phyloP scores from a whole-genome alignment of 371 early-diverging fungal species.

The Saksenaea oblongispora region DNA sequence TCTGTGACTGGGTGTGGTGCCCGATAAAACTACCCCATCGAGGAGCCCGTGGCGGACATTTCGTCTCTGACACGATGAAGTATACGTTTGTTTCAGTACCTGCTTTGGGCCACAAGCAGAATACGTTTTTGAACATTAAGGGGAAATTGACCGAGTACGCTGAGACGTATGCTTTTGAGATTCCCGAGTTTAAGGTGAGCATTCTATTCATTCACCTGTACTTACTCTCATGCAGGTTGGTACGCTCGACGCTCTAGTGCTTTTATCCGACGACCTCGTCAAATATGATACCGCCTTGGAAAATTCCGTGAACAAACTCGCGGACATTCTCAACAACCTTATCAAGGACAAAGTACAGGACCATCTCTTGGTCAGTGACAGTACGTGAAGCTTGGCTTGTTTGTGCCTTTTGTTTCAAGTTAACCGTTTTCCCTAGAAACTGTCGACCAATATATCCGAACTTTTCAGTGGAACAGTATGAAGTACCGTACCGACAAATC shows the following conservation, averaged over 20 bases:
- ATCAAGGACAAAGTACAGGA: conserved; percentile 55
- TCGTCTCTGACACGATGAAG: conserved; percentile 31
- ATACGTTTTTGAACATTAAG: conserved; percentile 45
- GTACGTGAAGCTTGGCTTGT: conserved; percentile 44
- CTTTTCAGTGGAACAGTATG: conserved; percentile 95
- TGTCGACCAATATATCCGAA: conserved; percentile 79
- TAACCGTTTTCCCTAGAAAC: conserved; percentile 53
- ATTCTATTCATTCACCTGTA: background rate
- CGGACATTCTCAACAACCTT: conserved; percentile 76
- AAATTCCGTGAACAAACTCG: conserved; percentile 72
- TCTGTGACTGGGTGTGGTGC: too few relatives aligned
- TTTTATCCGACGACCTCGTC: conserved; percentile 90
- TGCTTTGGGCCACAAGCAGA: conserved; percentile 48
- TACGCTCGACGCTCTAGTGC: conserved; percentile 88
- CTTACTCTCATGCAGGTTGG: conserved; percentile 69
- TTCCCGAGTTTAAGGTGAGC: conserved; percentile 61
- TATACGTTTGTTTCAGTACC: conserved; percentile 54
- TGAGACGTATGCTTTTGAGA: conserved; percentile 32
- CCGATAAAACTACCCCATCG: too few relatives aligned
- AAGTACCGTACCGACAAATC: conserved; percentile 94
- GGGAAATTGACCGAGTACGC: conserved; percentile 46
- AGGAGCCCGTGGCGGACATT: background rate
- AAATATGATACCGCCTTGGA: conserved; percentile 85
- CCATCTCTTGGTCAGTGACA: conserved; percentile 79
- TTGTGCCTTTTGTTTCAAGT: background rate